Percentiles rank a stretch among this genome's conserved stretches.
Evolutionary conservation across 345 rosid species (phyloP).

Genomic region (Sonneratia alba): DNA sequence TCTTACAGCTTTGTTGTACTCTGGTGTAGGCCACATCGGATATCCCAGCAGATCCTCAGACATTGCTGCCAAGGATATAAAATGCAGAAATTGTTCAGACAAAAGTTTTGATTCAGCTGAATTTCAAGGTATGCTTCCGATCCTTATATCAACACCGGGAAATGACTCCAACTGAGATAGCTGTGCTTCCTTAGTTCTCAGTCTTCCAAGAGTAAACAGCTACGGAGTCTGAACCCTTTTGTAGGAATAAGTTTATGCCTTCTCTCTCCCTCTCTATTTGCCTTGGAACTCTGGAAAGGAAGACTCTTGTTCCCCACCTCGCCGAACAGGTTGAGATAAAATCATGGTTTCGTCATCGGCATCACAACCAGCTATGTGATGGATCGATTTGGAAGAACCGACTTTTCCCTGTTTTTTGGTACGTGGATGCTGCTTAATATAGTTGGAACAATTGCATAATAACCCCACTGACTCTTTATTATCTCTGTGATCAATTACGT

Average conservation of each 20-base stretch:
- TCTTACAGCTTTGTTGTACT: not conserved
- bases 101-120: not conserved
- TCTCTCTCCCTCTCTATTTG: not conserved
- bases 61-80: slow-evolving; percentile 41
- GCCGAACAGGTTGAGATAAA: no score
- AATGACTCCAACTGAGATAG: not conserved
- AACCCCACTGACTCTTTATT: no score
- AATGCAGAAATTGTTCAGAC: not conserved
- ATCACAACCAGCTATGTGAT: no score
- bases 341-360: no score
- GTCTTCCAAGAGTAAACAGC: not conserved
- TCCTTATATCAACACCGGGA: not conserved
- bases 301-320: not conserved
- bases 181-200: not conserved
- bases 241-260: not conserved
- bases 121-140: not conserved
- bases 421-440: no score
- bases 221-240: not conserved
- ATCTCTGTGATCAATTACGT: no score
- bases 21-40: slow-evolving; percentile 44
- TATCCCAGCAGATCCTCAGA: slow-evolving; percentile 37
- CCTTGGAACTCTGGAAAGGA: not conserved
- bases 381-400: no score
- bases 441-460: no score
- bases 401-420: no score